phyloP scores from a whole-genome alignment of 192 early-diverging fungal species.

The Neocallimastix lanati region DNA sequence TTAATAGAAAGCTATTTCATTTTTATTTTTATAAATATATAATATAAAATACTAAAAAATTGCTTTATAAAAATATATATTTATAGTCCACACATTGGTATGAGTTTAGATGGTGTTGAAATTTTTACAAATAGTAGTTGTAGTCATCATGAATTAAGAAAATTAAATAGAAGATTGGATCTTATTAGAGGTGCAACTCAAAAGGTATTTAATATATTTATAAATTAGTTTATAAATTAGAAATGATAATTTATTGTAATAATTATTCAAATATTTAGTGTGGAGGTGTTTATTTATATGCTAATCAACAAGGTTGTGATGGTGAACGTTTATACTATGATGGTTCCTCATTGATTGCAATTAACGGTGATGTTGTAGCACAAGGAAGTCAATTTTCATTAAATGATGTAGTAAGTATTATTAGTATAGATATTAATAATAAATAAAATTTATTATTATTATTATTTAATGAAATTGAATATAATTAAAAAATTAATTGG shows the following conservation, averaged over 20 bases:
- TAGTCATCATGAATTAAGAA: slow-evolving; percentile 90
- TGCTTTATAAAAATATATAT: background rate
- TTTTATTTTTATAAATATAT: too few species aligned
- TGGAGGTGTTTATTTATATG: slow-evolving; percentile 87
- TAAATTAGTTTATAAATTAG: too few species aligned
- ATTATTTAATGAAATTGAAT: too few species aligned
- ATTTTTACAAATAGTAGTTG: slow-evolving; percentile 91
- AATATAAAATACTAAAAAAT: too few species aligned
- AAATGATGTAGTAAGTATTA: slow-evolving; percentile 61
- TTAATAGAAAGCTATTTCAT: slow-evolving; percentile 8
- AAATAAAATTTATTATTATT: too few species aligned
- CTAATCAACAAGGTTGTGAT: slow-evolving; percentile 95
- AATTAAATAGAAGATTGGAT: slow-evolving; percentile 68
- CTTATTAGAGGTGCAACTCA: slow-evolving; percentile 75
- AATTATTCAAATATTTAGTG: slow-evolving; percentile 26
- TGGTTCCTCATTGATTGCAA: slow-evolving; percentile 70
- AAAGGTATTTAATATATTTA: slow-evolving; percentile 34
- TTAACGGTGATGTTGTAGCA: slow-evolving; percentile 61
- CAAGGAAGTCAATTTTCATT: slow-evolving; percentile 85
- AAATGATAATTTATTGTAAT: too few species aligned
- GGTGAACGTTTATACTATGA: slow-evolving; percentile 97
- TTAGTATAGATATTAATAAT: too few species aligned
- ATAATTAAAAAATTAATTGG: too few species aligned
- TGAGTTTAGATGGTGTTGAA: slow-evolving; percentile 89
- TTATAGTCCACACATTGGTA: slow-evolving; percentile 73